These are phyloP conservation scores for Apiospora pterosperma DNA, from an alignment of 2,329 filamentous ascomycete genomes.

Conservation along the genomic window DNA sequence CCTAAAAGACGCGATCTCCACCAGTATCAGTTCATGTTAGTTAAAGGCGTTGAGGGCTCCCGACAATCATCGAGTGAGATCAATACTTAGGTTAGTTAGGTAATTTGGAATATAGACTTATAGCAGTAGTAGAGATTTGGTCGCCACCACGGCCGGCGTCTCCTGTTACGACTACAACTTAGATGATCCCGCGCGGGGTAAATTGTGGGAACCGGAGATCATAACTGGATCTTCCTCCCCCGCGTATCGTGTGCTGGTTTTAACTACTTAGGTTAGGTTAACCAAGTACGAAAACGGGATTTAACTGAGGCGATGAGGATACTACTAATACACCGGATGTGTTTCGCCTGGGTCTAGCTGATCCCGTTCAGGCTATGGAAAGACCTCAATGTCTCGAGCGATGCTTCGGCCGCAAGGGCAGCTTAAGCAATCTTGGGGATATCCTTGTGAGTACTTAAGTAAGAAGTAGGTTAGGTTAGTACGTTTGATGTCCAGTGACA, in stretches of 20 bases:
- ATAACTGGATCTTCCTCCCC: neutral
- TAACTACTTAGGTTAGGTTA: no score
- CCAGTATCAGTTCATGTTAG: neutral
- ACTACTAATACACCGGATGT: neutral
- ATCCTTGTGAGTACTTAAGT: neutral
- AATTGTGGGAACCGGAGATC: neutral
- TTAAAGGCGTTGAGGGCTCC: neutral
- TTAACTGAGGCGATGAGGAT: no score
- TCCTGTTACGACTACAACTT: no score
- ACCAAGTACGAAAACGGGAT: no score
- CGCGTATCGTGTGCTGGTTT: no score
- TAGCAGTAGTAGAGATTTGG: no score
- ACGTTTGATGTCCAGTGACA: neutral
- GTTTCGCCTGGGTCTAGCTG: neutral
- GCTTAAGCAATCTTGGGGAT: neutral
- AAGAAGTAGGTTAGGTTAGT: no score
- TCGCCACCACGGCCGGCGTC: no score
- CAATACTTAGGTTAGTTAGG: no score
- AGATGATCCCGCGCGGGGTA: neutral
- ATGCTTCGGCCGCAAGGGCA: conserved; percentile 1
- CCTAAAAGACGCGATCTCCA: neutral
- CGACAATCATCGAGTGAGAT: neutral
- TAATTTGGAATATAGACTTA: no score
- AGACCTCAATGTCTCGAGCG: neutral
- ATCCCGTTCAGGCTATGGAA: neutral